These are phyloP conservation scores for Croton laevigatus DNA, from an alignment of 441 rosid genomes.

Conservation along the genomic window DNA sequence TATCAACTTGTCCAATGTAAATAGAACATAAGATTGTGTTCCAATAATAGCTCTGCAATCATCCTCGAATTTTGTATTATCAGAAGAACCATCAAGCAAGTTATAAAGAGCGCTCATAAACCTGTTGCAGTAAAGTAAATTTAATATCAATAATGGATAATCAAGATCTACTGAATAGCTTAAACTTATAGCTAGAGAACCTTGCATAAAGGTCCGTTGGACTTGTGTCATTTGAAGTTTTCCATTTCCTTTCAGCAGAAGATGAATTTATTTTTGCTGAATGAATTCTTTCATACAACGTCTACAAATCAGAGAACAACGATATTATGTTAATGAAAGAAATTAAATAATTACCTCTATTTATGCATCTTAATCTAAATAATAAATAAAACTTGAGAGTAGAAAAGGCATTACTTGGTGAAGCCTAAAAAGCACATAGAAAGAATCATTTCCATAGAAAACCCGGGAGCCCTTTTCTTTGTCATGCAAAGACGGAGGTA, in stretches of 20 bases:
- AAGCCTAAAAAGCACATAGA: conserved; percentile 92
- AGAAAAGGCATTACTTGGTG: conserved; percentile 65
- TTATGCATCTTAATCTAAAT: not conserved
- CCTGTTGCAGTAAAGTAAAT: conserved; percentile 38
- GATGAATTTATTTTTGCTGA: conserved; percentile 93
- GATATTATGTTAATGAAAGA: conserved; percentile 16
- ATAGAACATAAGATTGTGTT: conserved; percentile 90
- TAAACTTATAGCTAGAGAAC: conserved; percentile 35
- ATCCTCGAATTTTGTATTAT: conserved; percentile 93
- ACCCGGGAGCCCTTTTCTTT: conserved; percentile 52
- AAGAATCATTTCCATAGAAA: conserved; percentile 96
- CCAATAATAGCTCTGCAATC: conserved; percentile 96
- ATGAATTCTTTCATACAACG: conserved; percentile 79
- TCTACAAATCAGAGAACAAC: conserved; percentile 40
- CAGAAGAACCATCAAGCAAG: conserved; percentile 93
- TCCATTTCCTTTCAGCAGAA: conserved; percentile 90
- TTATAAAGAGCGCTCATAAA: conserved; percentile 92
- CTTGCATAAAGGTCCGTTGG: conserved; percentile 85
- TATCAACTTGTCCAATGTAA: conserved; percentile 93
- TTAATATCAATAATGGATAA: conserved; percentile 14
- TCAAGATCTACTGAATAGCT: conserved; percentile 8
- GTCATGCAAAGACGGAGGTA: conserved; percentile 42
- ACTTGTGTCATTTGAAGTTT: conserved; percentile 62
- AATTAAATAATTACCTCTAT: not conserved
- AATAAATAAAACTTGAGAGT: conserved; percentile 10